Conservation (phyloP, 257 asterid species). For the Solanum peruvianum region DNA sequence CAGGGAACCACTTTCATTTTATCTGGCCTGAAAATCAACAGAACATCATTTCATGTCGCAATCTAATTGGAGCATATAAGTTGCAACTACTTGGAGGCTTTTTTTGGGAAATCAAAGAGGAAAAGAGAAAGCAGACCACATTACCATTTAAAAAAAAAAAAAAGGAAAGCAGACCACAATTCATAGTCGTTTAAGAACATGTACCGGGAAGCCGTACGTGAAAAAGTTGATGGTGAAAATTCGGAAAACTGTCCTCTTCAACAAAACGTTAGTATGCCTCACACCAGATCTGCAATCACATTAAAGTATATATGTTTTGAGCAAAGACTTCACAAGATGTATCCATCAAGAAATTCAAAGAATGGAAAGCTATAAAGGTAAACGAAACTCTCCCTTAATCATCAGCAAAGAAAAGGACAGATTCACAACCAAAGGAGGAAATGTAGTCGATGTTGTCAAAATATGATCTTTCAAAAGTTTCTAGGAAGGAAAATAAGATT, state of each 20-base stretch:
- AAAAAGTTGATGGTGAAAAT: conserved; percentile 92
- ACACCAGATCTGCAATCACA: conserved; percentile 73
- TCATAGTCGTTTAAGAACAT: conserved; percentile 13
- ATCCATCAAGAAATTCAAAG: neutral
- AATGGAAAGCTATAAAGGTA: neutral
- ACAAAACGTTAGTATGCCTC: conserved; percentile 82
- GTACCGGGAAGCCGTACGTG: conserved; percentile 98
- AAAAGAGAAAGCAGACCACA: neutral
- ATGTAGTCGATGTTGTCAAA: neutral
- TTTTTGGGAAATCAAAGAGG: neutral
- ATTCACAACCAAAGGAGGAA: neutral
- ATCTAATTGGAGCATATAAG: neutral
- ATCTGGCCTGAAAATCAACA: neutral
- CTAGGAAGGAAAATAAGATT: neutral
- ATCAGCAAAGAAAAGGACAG: neutral
- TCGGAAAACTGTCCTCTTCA: conserved; percentile 78
- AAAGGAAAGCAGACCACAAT: neutral
- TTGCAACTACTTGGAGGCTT: neutral
- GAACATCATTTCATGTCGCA: neutral
- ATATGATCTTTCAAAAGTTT: neutral
- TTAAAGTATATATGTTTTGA: neutral
- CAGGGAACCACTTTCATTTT: neutral
- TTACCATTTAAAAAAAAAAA: too few species aligned
- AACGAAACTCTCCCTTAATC: neutral
- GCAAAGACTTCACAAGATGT: neutral